These are phyloP conservation scores for Ophiognomonia clavigignenti-juglandacearum DNA, from an alignment of 2,329 filamentous ascomycete genomes.

Conservation along the genomic window DNA sequence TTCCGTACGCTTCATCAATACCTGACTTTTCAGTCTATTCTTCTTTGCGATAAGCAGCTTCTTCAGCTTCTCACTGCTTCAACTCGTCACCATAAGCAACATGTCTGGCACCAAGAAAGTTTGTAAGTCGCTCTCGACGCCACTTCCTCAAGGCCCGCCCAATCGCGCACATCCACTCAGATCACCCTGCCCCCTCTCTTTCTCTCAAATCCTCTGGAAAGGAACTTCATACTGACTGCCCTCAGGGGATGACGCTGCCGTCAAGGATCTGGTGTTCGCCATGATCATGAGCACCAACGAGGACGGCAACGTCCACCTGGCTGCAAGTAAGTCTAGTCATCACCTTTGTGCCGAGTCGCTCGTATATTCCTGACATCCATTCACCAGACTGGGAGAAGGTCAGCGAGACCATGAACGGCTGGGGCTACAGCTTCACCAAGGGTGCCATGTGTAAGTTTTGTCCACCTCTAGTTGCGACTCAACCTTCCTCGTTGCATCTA, in stretches of 20 bases:
- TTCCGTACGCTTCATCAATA: too few species aligned
- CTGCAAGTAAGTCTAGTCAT: not conserved
- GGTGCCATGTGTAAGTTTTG: slow-evolving; percentile 13
- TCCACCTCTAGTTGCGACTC: too few species aligned
- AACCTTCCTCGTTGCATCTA: not conserved
- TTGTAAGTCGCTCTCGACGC: not conserved
- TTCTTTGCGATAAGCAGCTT: too few species aligned
- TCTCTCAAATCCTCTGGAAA: not conserved
- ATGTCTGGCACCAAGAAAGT: not conserved
- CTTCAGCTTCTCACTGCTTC: too few species aligned
- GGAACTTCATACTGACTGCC: not conserved
- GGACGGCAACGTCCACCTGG: slow-evolving; percentile 8
- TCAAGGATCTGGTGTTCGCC: slow-evolving; percentile 12
- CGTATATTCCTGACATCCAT: not conserved
- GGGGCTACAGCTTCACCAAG: slow-evolving; percentile 10
- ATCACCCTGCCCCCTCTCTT: not conserved
- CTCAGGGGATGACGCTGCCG: slow-evolving; percentile 10
- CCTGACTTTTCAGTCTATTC: too few species aligned
- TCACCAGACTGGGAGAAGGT: not conserved
- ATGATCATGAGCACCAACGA: slow-evolving; percentile 11
- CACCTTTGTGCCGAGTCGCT: not conserved
- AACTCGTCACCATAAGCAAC: too few species aligned
- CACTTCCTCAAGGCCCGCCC: not conserved
- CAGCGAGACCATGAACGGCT: slow-evolving; percentile 5
- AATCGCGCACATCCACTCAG: not conserved